Percentiles rank a stretch among this genome's conserved stretches.
Evolutionary conservation across 495 filamentous ascomycete species (phyloP).

Genomic region (Aspergillus olivimuriae): DNA sequence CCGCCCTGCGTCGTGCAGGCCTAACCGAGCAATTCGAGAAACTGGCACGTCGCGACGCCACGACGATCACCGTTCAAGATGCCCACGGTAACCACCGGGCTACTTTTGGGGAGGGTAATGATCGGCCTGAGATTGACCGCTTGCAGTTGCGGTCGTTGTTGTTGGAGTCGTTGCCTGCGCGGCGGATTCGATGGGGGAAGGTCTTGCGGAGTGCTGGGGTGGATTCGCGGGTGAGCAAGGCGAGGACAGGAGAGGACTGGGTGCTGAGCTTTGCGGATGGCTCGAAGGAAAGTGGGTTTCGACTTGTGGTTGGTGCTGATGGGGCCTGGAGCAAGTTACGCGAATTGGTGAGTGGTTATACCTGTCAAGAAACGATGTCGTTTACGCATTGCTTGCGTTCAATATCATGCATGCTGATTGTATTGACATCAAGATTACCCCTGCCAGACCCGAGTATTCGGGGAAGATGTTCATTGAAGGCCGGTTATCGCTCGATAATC

Average conservation of each 20-base stretch:
- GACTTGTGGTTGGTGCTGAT: slow-evolving; percentile 57
- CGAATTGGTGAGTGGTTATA: slow-evolving; percentile 35
- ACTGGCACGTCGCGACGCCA: slow-evolving; percentile 25
- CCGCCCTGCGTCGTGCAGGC: slow-evolving; percentile 45
- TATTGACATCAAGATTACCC: slow-evolving; percentile 8
- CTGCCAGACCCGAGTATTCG: slow-evolving; percentile 11
- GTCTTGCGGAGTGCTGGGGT: background rate
- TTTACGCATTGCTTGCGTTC: no score
- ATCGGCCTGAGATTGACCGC: slow-evolving; percentile 44
- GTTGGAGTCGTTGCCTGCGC: slow-evolving; percentile 31
- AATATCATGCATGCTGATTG: no score
- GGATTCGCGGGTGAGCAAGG: background rate
- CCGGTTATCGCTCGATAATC: slow-evolving; percentile 9
- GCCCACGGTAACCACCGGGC: slow-evolving; percentile 34
- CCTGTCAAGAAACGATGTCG: no score
- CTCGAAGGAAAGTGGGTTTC: slow-evolving; percentile 24
- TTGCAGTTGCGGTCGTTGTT: slow-evolving; percentile 30
- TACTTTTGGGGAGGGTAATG: slow-evolving; percentile 15
- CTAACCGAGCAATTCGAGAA: slow-evolving; percentile 41
- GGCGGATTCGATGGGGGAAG: slow-evolving; percentile 37
- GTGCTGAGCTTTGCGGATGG: background rate
- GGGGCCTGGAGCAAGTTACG: slow-evolving; percentile 55
- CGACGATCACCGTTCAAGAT: slow-evolving; percentile 22
- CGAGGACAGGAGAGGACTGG: background rate
- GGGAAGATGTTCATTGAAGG: slow-evolving; percentile 17